phyloP scores from a whole-genome alignment of 495 filamentous ascomycete genomes.

The Xylaria curta region DNA sequence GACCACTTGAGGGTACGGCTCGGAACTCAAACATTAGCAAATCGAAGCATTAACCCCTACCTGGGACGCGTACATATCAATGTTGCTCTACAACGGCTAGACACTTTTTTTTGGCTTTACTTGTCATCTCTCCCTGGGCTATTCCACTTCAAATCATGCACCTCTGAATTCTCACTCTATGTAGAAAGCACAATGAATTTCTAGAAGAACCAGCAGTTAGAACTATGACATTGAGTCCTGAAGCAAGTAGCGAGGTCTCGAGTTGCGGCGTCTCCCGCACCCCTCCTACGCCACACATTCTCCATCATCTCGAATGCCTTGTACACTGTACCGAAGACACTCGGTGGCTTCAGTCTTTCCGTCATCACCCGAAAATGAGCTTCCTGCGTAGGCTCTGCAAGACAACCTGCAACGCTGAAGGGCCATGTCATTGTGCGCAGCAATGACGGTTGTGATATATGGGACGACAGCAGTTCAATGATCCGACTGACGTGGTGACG shows the following conservation, averaged over 20 bases:
- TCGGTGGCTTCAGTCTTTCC: constrained; percentile 45
- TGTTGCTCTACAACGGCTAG: too few relatives aligned
- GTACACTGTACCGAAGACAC: constrained; percentile 52
- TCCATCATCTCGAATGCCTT: constrained; percentile 60
- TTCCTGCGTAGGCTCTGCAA: constrained; percentile 53
- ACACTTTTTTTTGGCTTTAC: too few relatives aligned
- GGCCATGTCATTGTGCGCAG: constrained; percentile 58
- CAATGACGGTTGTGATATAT: constrained; percentile 33
- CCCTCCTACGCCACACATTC: constrained; percentile 50
- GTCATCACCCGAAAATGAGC: constrained; percentile 48
- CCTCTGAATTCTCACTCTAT: neutral
- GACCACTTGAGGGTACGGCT: too few relatives aligned
- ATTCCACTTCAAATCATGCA: too few relatives aligned
- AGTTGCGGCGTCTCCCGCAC: neutral
- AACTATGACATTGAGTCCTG: neutral
- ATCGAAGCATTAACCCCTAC: too few relatives aligned
- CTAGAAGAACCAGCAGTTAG: neutral
- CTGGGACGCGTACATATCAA: too few relatives aligned
- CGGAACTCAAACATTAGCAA: too few relatives aligned
- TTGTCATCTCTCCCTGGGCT: too few relatives aligned
- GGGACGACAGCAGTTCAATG: constrained; percentile 38
- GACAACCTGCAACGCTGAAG: constrained; percentile 58
- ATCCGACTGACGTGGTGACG: constrained; percentile 44
- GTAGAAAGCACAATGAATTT: neutral
- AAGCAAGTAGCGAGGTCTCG: neutral